phyloP scores from a whole-genome alignment of 164 flowering plant genomes.

The Macadamia tetraphylla region DNA sequence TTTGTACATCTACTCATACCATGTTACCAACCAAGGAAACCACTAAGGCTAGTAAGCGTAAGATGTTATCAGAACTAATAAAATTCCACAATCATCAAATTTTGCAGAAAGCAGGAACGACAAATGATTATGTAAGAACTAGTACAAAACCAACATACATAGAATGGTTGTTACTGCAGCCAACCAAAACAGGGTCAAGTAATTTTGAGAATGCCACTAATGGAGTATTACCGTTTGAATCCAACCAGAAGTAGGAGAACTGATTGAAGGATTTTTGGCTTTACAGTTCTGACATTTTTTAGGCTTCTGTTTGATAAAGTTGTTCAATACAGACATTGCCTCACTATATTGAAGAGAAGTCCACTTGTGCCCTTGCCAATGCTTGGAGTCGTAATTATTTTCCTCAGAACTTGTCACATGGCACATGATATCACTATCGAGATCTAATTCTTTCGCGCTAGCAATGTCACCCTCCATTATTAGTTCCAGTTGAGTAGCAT shows the following conservation, averaged over 20 bases:
- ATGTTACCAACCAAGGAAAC: no score
- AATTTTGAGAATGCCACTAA: not conserved
- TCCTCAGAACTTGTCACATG: constrained; percentile 17
- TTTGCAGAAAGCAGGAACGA: no score
- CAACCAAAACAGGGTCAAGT: not conserved
- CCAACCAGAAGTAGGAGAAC: constrained; percentile 78
- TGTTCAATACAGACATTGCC: constrained; percentile 46
- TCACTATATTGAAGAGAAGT: constrained; percentile 63
- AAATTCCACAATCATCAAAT: no score
- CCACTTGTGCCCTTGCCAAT: constrained; percentile 36
- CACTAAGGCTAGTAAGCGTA: no score
- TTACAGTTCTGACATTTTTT: constrained; percentile 45
- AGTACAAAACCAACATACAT: no score
- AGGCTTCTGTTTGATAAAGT: constrained; percentile 31
- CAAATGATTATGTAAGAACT: no score
- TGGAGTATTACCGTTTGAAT: constrained; percentile 50
- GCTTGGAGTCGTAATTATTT: constrained; percentile 6
- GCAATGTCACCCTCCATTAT: constrained; percentile 65
- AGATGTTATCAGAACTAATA: no score
- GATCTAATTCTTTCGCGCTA: constrained; percentile 41
- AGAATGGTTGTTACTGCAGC: not conserved
- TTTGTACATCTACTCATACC: no score
- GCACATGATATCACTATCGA: constrained; percentile 8
- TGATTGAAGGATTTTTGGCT: constrained; percentile 43
- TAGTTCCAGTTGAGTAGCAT: constrained; percentile 44